Evolutionary conservation across 768 basidiomycete species (phyloP), one percentile per base, ranked within the genome.

Genomic region (Trametes cubensis): DNA sequence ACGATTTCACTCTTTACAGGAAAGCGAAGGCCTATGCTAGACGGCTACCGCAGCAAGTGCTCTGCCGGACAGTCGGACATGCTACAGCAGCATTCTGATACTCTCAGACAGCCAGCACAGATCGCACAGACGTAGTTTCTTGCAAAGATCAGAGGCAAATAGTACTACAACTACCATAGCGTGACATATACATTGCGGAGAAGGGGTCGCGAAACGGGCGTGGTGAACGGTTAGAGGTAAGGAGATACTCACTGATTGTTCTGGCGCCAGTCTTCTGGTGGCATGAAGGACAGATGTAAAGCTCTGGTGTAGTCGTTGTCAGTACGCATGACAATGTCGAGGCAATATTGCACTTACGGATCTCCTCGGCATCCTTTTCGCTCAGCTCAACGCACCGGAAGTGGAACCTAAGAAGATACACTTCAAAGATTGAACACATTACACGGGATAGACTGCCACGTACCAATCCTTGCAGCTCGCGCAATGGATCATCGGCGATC

Each of bases 401-500:
- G 73, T 94, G 92, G 74, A 85, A 92, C 92, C 92, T 94, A 60
- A 6, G 26, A 7, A 40, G 17, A 26, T 17, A 41, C 20, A 40
- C 7, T 53, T 61, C 26, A 56, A 40, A 17, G 53, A 18, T 15
- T 40, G 28, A 0, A n/a, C 38, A 20, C 13, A 13, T 14, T 6
- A 45, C 4, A 34, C 17, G 10, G 10, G 41, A 20, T 5, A 28
- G 1, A 34, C 6, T 10, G 3, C 26, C 13, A 69, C 84, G 67
- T 66, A 88, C 92, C 92, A 93, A 64, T 86, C 86, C 25, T 76
- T 79, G 72, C 92, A 94, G 54, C 81, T 77, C 25, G 83, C 80
- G 70, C 92, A 94, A 39, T 76, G 77, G 51, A 94, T 86, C 91
- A 93, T 92, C 14, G 91, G 90, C 6, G 87, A 81, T 34, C 89